These are phyloP conservation scores for Yamadazyma buinensis DNA, from an alignment of 1,139 yeast species.

Conservation along the genomic window DNA sequence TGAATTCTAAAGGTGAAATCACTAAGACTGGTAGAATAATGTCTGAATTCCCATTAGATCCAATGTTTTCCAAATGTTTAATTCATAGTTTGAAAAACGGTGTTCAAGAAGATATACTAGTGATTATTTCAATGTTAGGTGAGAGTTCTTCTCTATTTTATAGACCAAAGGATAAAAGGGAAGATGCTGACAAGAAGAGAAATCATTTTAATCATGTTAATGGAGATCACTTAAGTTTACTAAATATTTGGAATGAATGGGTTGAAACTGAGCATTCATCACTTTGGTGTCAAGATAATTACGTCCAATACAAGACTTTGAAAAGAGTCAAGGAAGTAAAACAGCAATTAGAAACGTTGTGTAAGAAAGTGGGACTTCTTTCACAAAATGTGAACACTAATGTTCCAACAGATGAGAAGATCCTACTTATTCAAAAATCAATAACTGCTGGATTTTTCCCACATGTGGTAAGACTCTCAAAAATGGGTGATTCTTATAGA, in stretches of 20 bases:
- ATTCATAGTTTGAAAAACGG: constrained; percentile 57
- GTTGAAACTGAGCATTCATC: constrained; percentile 61
- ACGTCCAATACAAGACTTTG: constrained; percentile 70
- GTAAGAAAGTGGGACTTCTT: constrained; percentile 54
- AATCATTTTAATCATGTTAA: constrained; percentile 47
- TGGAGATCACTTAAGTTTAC: constrained; percentile 74
- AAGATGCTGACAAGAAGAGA: constrained; percentile 62
- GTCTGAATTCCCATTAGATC: constrained; percentile 93
- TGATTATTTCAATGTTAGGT: constrained; percentile 78
- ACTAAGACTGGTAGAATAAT: constrained; percentile 78
- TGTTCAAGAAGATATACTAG: constrained; percentile 62
- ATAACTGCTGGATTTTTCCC: constrained; percentile 81
- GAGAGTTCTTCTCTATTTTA: constrained; percentile 73
- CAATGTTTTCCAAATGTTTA: constrained; percentile 77
- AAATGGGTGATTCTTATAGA: constrained; percentile 68
- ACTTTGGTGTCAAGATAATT: constrained; percentile 88
- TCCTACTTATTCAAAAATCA: constrained; percentile 55
- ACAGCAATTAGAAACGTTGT: constrained; percentile 62
- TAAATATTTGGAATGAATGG: constrained; percentile 80
- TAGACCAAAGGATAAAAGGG: constrained; percentile 67
- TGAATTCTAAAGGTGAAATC: constrained; percentile 73
- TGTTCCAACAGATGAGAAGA: constrained; percentile 15
- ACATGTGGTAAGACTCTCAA: constrained; percentile 66
- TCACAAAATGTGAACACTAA: constrained; percentile 2
- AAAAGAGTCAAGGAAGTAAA: constrained; percentile 69